Evolutionary conservation across 192 early-diverging fungal species (phyloP).

Genomic region (Coemansia javaensis): DNA sequence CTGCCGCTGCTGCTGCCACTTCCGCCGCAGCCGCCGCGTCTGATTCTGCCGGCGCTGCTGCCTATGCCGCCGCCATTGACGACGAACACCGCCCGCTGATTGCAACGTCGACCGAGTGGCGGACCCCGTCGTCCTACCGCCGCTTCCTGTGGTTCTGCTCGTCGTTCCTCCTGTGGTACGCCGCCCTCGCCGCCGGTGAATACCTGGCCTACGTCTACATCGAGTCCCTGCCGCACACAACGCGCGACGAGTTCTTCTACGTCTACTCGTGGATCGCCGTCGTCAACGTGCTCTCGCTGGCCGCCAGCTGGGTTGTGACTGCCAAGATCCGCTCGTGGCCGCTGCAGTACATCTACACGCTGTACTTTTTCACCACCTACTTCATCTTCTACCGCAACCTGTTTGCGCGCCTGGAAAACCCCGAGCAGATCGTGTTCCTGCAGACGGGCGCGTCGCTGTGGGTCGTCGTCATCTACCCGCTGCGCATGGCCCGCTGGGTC

Average conservation of each 20-base stretch:
- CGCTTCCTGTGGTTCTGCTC: constrained; percentile 76
- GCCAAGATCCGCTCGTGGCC: constrained; percentile 63
- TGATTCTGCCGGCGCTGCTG: neutral
- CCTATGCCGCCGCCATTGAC: constrained; percentile 7
- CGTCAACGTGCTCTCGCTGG: constrained; percentile 61
- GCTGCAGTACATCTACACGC: constrained; percentile 62
- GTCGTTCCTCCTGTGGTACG: constrained; percentile 61
- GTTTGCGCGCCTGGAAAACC: constrained; percentile 65
- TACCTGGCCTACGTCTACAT: constrained; percentile 63
- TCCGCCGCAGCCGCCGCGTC: constrained; percentile 45
- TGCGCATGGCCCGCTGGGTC: constrained; percentile 62
- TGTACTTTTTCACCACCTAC: constrained; percentile 77
- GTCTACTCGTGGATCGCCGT: constrained; percentile 71
- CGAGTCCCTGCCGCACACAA: constrained; percentile 53
- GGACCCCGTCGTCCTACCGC: constrained; percentile 63
- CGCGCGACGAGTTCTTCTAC: constrained; percentile 61
- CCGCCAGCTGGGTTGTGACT: constrained; percentile 64
- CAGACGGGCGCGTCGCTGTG: constrained; percentile 68
- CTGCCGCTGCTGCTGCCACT: neutral
- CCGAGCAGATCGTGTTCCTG: constrained; percentile 60
- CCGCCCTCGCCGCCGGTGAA: constrained; percentile 65
- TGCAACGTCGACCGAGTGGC: constrained; percentile 51
- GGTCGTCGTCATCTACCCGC: constrained; percentile 70
- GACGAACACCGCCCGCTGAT: constrained; percentile 55
- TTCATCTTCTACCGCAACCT: constrained; percentile 78